phyloP scores from a whole-genome alignment of 2,329 filamentous ascomycete species.

The Colletotrichum zoysiae region DNA sequence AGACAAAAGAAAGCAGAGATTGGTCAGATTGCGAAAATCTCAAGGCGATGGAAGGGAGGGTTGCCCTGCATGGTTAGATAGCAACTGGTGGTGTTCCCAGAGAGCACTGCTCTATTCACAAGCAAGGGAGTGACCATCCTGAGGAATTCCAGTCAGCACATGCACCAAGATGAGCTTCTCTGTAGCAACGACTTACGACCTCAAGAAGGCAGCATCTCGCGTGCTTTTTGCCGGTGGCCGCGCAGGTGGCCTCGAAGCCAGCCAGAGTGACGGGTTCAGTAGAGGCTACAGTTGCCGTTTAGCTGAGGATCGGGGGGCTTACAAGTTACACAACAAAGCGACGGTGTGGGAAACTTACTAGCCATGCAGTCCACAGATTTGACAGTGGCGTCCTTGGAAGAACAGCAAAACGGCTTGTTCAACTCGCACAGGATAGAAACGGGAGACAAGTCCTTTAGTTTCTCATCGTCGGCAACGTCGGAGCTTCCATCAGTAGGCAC shows the following conservation, averaged over 20 bases:
- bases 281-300: background rate
- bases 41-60: background rate
- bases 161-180: background rate
- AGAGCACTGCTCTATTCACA: background rate
- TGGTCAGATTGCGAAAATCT: accelerated
- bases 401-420: conserved; percentile 13
- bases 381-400: background rate
- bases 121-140: background rate
- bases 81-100: background rate
- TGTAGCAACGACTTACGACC: background rate
- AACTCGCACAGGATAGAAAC: background rate
- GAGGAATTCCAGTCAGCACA: background rate
- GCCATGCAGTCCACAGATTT: background rate
- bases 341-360: background rate
- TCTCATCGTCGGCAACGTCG: background rate
- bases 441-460: background rate
- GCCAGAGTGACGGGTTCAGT: background rate
- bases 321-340: background rate
- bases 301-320: background rate
- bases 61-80: background rate
- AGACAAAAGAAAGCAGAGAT: background rate
- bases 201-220: conserved; percentile 19
- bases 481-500: background rate
- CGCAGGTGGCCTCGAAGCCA: conserved; percentile 2
- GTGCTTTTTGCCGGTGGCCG: background rate